These are phyloP conservation scores for Cladobotryum protrusum DNA, from an alignment of 2,329 filamentous ascomycete species.

Conservation along the genomic window DNA sequence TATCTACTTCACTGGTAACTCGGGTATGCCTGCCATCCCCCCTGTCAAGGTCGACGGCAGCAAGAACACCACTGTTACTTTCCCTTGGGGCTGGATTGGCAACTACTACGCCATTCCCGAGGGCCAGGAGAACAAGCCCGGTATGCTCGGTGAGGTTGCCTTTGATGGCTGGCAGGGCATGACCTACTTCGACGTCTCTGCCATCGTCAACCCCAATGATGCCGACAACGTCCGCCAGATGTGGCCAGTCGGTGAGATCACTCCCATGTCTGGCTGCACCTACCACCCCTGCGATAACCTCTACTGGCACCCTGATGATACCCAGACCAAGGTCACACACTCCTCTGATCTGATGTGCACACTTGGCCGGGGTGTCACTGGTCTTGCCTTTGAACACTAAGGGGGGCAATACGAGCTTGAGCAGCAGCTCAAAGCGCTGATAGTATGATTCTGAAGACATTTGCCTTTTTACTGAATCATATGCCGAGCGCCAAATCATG, in stretches of 20 bases:
- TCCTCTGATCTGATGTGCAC: conserved; percentile 46
- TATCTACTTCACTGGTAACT: conserved; percentile 44
- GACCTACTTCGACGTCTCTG: conserved; percentile 54
- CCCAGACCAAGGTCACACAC: conserved; percentile 48
- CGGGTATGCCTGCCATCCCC: conserved; percentile 29
- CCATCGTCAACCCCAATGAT: conserved; percentile 48
- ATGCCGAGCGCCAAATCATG: conserved; percentile 22
- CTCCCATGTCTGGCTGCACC: conserved; percentile 44
- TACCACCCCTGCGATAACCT: conserved; percentile 46
- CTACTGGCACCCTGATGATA: conserved; percentile 49
- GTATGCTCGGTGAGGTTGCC: conserved; percentile 48
- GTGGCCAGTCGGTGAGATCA: conserved; percentile 35
- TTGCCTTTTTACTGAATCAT: not conserved
- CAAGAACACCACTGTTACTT: conserved; percentile 33
- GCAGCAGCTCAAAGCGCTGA: not conserved
- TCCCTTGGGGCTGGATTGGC: conserved; percentile 41
- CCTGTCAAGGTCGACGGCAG: conserved; percentile 35
- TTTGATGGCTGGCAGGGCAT: conserved; percentile 42
- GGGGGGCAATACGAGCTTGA: not conserved
- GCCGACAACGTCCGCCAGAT: conserved; percentile 48
- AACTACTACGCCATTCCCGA: conserved; percentile 46
- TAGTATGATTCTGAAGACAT: not conserved
- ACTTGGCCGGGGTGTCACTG: conserved; percentile 33
- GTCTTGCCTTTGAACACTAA: conserved; percentile 16
- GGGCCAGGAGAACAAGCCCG: conserved; percentile 35